These are phyloP conservation scores for Talaromyces proteolyticus DNA, from an alignment of 495 filamentous ascomycete genomes.

Conservation along the genomic window DNA sequence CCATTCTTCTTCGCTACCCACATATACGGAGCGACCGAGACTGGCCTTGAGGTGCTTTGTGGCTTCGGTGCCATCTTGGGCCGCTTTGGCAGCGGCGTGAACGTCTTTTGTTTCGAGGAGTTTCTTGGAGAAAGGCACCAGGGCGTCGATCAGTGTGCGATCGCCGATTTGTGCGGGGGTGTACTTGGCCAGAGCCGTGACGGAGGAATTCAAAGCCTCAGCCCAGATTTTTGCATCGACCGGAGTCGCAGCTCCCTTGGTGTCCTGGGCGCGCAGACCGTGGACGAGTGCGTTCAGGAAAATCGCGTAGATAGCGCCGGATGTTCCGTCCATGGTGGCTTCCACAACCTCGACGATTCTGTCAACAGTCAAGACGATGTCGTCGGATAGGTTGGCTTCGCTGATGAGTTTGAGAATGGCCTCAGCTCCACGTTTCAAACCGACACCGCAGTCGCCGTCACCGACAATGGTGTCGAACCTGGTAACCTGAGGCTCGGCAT, in stretches of 20 bases:
- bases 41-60: conserved; percentile 91
- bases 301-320: conserved; percentile 90
- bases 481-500: conserved; percentile 77
- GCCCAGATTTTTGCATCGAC: conserved; percentile 62
- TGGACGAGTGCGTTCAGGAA: conserved; percentile 88
- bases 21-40: conserved; percentile 84
- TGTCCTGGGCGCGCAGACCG: conserved; percentile 56
- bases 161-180: conserved; percentile 89
- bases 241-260: conserved; percentile 35
- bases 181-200: conserved; percentile 68
- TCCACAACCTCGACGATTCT: conserved; percentile 83
- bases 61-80: conserved; percentile 66
- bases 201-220: conserved; percentile 62
- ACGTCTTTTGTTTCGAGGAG: conserved; percentile 58
- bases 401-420: conserved; percentile 65
- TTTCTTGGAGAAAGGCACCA: conserved; percentile 78
- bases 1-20: conserved; percentile 76
- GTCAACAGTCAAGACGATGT: conserved; percentile 65
- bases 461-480: conserved; percentile 88
- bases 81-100: conserved; percentile 65
- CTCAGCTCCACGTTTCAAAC: conserved; percentile 86
- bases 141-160: conserved; percentile 83
- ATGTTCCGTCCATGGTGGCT: conserved; percentile 89
- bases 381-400: conserved; percentile 50
- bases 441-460: conserved; percentile 92